Base-by-base conservation (phyloP, 2,329 filamentous ascomycete species). In the Pyricularia pennisetigena region DNA sequence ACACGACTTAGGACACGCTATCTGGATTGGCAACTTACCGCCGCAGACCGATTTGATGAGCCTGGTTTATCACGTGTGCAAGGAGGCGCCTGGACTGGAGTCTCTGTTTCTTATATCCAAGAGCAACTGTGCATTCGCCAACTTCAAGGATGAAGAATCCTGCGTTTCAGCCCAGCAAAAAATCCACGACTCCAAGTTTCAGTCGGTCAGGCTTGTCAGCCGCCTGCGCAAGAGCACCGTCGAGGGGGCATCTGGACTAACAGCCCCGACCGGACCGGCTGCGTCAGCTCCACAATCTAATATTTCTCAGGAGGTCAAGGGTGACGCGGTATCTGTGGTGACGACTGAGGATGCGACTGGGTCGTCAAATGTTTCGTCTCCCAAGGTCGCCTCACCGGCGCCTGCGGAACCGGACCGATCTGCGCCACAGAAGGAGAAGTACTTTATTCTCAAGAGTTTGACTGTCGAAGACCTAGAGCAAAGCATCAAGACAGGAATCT, bases 51-150 rank as follows among this genome's bases (percentile, higher is more conserved):
- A 89, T 59, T 83, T 98, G 14, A 88, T 93, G 78, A 90, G 86
- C 69, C 81, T 98, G n/a, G 97, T 97, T 67, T 88, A 95, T 69
- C 92, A 97, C 76, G 95, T 97, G 69, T 96, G 92, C 70, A 88
- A 87, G 71, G 90, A 94, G 71, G 89, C 92, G 0, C 85, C 84
- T 0, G 86, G 93, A 1, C 87, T 98, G 26, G 91, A 97, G 76
- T 97, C 93, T 64, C 82, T 98, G 0, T 97, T 98, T 72, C 81
- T 98, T 49, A 98, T 98, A 59, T 94, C 94, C 0, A 97, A 97
- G 77, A 97, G 94, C 76, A 97, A 97, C 75, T 98, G 94, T 75
- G 94, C 94, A 0, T 98, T 98, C 80, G 93, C 97, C 71, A 98
- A 98, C 75, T 98, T 96, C 77, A 91, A 89, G 71, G 90, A 92